Evolutionary conservation across 2,329 filamentous ascomycete genomes (phyloP), one percentile per base, ranked within the genome.

Genomic region (Cladosporium cucumerinum): DNA sequence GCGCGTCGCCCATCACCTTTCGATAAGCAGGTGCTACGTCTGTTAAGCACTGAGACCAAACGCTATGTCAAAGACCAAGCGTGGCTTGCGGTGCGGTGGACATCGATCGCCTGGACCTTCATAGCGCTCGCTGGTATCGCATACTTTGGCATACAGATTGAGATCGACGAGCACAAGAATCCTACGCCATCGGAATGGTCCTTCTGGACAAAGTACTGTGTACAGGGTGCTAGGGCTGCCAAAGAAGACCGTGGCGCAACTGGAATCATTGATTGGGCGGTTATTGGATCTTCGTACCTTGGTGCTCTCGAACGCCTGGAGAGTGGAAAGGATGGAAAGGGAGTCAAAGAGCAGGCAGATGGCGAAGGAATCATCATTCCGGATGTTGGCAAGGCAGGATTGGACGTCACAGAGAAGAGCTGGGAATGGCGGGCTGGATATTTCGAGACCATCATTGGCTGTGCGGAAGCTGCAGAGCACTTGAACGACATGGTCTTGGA

Each of bases 391-490:
- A 81, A 78, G 64, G 80, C 82, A 2, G 86, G 87, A 0, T 87
- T 86, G 69, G 91, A 97, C 74, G 81, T 95, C 64, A 86, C 86
- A 1, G 83, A 79, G 7, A 96, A 93, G 80, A 89, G 87, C 68
- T 92, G 96, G 77, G 83, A 89, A 58, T 98, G 93, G 94, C 83
- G 89, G 71, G 84, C 91, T 63, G 93, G 92, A 0, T 98, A 98
- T 78, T 93, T 89, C 72, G 87, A 96, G 72, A 85, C 88, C 3
- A 79, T 97, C 55, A 91, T 97, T 86, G 84, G 89, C 12, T 86
- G 87, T 66, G 93, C 89, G 0, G 86, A 86, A 69, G 87, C 89
- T 0, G 88, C 92, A 5, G 93, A 97, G 78, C 87, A 93, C 70
- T 80, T 96, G 26, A 91, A 97, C 68, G 90, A 89, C 57, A 92